Conservation (phyloP, 2,329 filamentous ascomycete genomes). For the Exophiala bonariae region DNA sequence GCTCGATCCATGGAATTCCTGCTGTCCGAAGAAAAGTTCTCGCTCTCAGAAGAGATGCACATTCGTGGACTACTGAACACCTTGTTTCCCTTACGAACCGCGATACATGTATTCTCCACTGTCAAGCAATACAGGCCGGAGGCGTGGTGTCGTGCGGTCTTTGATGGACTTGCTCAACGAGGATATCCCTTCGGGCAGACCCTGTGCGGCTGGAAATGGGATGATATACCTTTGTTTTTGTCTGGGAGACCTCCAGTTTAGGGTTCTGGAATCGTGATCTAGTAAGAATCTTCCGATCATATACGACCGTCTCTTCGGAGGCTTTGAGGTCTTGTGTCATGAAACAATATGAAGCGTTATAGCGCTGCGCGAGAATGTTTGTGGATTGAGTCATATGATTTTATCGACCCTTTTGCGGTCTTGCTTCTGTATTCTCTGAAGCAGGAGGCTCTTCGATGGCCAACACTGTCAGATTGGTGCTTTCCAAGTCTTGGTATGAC, state of each 20-base stretch:
- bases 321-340: no score
- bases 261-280: no score
- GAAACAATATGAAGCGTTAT: no score
- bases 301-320: no score
- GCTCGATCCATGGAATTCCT: constrained; percentile 13
- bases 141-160: constrained; percentile 3
- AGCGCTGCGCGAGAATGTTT: no score
- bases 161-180: constrained; percentile 9
- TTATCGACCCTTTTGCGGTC: no score
- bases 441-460: no score
- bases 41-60: constrained; percentile 12
- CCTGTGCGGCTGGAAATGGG: constrained; percentile 8
- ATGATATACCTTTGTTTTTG: constrained; percentile 9
- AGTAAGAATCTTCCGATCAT: no score
- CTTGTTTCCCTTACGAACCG: constrained; percentile 8
- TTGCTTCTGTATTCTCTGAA: no score
- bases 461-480: no score
- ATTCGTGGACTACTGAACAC: constrained; percentile 7
- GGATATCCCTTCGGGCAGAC: constrained; percentile 15
- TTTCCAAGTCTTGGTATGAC: no score
- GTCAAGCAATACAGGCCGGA: neutral
- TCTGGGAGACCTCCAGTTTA: neutral
- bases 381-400: no score
- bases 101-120: constrained; percentile 10
- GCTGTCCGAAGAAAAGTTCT: constrained; percentile 10